Evolutionary conservation across 2,329 filamentous ascomycete genomes (phyloP).

Genomic region (Aureobasidium subglaciale): DNA sequence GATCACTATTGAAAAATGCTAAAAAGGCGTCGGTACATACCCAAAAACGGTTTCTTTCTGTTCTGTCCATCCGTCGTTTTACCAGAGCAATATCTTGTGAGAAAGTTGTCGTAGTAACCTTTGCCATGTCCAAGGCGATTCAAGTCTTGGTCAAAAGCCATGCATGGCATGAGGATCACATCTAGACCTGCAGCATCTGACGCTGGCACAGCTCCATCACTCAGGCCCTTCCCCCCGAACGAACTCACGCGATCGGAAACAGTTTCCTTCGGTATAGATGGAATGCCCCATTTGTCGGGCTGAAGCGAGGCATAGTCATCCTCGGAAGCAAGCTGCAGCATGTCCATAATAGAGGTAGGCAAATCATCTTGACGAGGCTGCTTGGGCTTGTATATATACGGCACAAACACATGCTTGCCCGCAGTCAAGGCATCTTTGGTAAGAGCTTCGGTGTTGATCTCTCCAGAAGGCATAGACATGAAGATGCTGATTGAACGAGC

Average conservation of each 20-base stretch:
- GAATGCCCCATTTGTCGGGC: conserved; percentile 87
- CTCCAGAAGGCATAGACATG: conserved; percentile 82
- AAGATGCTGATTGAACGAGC: conserved; percentile 78
- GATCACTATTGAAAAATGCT: conserved; percentile 2
- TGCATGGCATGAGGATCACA: conserved; percentile 82
- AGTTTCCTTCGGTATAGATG: conserved; percentile 64
- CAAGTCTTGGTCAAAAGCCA: conserved; percentile 75
- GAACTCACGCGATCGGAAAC: conserved; percentile 63
- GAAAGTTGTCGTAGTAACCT: conserved; percentile 93
- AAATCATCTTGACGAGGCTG: conserved; percentile 26
- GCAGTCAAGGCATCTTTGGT: conserved; percentile 69
- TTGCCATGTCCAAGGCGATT: conserved; percentile 85
- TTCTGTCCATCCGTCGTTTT: conserved; percentile 23
- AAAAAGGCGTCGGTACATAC: conserved; percentile 43
- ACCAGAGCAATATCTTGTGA: conserved; percentile 59
- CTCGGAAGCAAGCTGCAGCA: conserved; percentile 70
- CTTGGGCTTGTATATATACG: conserved; percentile 66
- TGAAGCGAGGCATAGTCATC: conserved; percentile 71
- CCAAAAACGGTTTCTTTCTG: conserved; percentile 50
- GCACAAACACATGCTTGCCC: conserved; percentile 85
- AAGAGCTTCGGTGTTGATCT: conserved; percentile 77
- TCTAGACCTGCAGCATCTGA: conserved; percentile 53
- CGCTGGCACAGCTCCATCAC: conserved; percentile 20
- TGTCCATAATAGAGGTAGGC: conserved; percentile 74
- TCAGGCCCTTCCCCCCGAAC: conserved; percentile 55